These are phyloP conservation scores for Spathaspora hagerdaliae DNA, from an alignment of 805 yeast genomes.

Conservation along the genomic window DNA sequence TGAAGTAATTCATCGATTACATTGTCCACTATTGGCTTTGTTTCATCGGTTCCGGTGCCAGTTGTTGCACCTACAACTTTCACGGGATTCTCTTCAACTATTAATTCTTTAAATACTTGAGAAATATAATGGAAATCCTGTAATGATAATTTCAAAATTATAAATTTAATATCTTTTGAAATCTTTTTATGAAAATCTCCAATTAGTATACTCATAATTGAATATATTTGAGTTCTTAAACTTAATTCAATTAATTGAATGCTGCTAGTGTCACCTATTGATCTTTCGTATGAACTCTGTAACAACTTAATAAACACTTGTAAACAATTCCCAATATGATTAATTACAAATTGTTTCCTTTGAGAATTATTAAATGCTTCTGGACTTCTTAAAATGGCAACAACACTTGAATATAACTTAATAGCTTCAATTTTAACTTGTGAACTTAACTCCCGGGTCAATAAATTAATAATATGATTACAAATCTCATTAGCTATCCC, in stretches of 20 bases:
- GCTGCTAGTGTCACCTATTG: neutral
- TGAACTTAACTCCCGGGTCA: conserved; percentile 24
- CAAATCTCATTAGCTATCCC: conserved; percentile 59
- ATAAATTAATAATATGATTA: conserved; percentile 43
- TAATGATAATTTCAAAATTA: conserved; percentile 12
- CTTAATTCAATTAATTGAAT: conserved; percentile 13
- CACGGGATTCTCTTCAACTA: conserved; percentile 8
- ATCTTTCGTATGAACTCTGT: conserved; percentile 10
- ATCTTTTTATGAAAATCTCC: conserved; percentile 26
- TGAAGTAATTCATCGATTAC: conserved; percentile 30
- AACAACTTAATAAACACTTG: conserved; percentile 16
- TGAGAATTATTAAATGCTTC: conserved; percentile 37
- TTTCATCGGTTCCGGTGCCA: neutral
- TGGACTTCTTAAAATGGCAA: conserved; percentile 50
- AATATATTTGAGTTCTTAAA: conserved; percentile 25
- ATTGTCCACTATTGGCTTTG: conserved; percentile 10
- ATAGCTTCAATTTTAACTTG: conserved; percentile 39
- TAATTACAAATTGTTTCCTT: conserved; percentile 34
- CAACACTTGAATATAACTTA: conserved; percentile 49
- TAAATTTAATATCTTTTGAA: conserved; percentile 11
- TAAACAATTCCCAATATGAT: conserved; percentile 16
- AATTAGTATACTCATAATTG: conserved; percentile 18
- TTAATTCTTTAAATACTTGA: conserved; percentile 8
- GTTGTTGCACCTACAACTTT: neutral
- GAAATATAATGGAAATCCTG: conserved; percentile 21